Percentiles rank a stretch among this genome's conserved stretches.
Evolutionary conservation across 31 red algal genomes (phyloP).

Genomic region (Asparagopsis taxiformis): DNA sequence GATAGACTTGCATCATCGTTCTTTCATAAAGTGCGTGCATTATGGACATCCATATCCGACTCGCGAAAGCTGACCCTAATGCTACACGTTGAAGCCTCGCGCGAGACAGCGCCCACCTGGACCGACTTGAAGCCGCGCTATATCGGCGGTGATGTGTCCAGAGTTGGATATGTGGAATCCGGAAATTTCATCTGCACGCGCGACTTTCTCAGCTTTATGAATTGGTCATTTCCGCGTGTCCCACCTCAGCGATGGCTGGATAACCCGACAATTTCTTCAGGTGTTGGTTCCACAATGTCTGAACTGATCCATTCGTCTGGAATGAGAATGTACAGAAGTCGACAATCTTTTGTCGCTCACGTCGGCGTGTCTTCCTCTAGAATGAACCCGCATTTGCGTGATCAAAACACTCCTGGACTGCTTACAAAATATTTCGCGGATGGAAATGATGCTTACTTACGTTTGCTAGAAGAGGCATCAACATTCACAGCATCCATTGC

Average conservation of each 20-base stretch:
- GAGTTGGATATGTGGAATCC: constrained; percentile 89
- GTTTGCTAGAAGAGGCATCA: constrained; percentile 37
- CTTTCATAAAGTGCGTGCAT: constrained; percentile 12
- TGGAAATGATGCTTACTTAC: constrained; percentile 52
- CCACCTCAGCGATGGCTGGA: constrained; percentile 61
- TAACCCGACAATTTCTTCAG: constrained; percentile 76
- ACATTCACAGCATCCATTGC: constrained; percentile 80
- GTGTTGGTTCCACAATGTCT: constrained; percentile 82
- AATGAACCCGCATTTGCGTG: constrained; percentile 83
- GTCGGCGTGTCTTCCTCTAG: constrained; percentile 59
- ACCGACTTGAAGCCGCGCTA: too few species aligned
- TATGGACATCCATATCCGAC: constrained; percentile 57
- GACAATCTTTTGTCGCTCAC: constrained; percentile 77
- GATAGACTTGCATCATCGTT: constrained; percentile 66
- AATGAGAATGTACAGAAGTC: constrained; percentile 69
- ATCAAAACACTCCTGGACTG: constrained; percentile 19
- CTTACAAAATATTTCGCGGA: constrained; percentile 74
- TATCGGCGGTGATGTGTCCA: too few species aligned
- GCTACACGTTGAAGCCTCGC: constrained; percentile 93
- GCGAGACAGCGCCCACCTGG: too few species aligned
- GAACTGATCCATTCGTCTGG: constrained; percentile 35
- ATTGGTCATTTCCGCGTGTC: constrained; percentile 78
- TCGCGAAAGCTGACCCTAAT: constrained; percentile 75
- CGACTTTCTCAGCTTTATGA: constrained; percentile 58
- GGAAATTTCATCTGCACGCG: constrained; percentile 79